Base-by-base conservation (phyloP, 2,329 filamentous ascomycete species). In the Ophiostoma novo-ulmi region DNA sequence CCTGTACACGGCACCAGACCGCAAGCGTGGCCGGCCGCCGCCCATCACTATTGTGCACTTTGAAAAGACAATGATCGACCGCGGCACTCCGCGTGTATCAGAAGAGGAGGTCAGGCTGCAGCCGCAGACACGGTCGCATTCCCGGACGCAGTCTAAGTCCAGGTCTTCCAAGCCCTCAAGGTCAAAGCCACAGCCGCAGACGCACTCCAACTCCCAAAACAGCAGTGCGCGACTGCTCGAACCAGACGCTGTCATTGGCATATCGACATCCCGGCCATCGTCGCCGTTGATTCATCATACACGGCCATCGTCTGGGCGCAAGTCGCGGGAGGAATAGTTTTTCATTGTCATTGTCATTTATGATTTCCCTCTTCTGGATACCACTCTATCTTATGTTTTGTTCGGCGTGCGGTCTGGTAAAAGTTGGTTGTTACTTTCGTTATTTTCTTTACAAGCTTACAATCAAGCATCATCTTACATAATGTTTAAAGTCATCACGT, bases 1-100 rank as follows among this genome's bases (percentile, higher is more conserved):
- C 78, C 84, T 97, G 20, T 97, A 97, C 82, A 93, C 88, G 72
- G 85, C 86, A 6, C 85, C 88, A 0, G 87, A 93, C 73, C 82
- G 85, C 26, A 83, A 82, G 73, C 83, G 86, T 70, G 81, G 84
- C 70, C 86, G 88, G 20, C 88, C 91, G 31, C 82, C 87, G 0
- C 87, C 90, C 0, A 88, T 92, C 75, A 86, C 82, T 73, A 89
- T 94, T 72, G 89, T 89, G 66, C 87, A 83, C 74, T 93, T 91
- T 76, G 93, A 97, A 78, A 95, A 97, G 80, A 87, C 88, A 2
- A 84, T 84, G 14, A 85, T 89, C 58, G 87, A 87, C 41, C 68
- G 67, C 5, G 66, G 39, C n/a, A 65, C 55, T 0, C 76, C 78
- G 0, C 79, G 81, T 3, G 78, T 76, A 7, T 72, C 76, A 17